These are phyloP conservation scores for Phialophora chinensis DNA, from an alignment of 2,329 filamentous ascomycete species.

Conservation along the genomic window DNA sequence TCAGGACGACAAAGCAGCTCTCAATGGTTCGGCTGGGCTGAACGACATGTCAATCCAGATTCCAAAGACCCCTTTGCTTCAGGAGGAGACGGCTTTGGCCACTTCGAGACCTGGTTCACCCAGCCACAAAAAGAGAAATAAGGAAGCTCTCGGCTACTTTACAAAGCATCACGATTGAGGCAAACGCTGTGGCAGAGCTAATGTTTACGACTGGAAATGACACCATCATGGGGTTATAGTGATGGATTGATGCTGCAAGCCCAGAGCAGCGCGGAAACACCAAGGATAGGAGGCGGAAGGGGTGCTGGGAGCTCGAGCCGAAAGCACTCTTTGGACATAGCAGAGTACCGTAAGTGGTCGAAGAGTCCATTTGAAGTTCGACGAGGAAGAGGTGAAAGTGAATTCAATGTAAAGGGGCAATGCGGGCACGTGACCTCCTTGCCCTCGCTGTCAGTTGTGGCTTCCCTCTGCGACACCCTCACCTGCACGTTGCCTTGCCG, in stretches of 20 bases:
- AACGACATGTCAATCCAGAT: constrained; percentile 56
- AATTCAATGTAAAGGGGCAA: not conserved
- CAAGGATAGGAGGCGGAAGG: not conserved
- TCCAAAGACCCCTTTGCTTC: constrained; percentile 55
- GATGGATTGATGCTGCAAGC: constrained; percentile 10
- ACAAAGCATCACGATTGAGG: constrained; percentile 43
- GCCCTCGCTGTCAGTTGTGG: not conserved
- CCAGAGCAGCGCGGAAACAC: constrained; percentile 3
- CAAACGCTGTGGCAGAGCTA: constrained; percentile 24
- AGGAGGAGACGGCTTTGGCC: constrained; percentile 54
- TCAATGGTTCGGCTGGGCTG: constrained; percentile 54
- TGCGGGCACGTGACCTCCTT: not conserved
- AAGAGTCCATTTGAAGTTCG: not conserved
- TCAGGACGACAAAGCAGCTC: constrained; percentile 75
- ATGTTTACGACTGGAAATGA: constrained; percentile 37
- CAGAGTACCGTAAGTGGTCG: not conserved
- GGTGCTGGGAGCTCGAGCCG: not conserved
- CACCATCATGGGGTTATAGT: constrained; percentile 23
- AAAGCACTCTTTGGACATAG: not conserved
- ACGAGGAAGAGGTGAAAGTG: constrained; percentile 1
- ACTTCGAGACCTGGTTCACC: constrained; percentile 60
- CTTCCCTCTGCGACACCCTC: constrained; percentile 9
- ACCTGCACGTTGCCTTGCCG: constrained; percentile 22
- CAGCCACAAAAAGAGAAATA: constrained; percentile 44
- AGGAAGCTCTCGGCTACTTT: constrained; percentile 48